Percentiles rank a stretch among this genome's conserved stretches.
phyloP scores from a whole-genome alignment of 208 protist genomes.

The Trypanosoma mega region DNA sequence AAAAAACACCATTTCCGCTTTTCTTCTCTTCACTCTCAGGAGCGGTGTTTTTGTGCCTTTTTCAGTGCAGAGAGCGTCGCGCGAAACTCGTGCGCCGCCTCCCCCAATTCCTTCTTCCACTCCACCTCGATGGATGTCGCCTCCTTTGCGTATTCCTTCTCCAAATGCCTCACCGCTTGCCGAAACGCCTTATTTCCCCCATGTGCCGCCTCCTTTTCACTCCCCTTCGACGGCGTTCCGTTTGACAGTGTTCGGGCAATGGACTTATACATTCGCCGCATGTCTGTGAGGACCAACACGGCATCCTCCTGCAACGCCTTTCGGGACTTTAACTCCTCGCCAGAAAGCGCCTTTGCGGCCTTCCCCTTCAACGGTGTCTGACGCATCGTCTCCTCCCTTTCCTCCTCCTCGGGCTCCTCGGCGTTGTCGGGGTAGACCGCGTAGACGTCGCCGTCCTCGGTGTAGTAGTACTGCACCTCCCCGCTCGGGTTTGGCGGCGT shows the following conservation, averaged over 20 bases:
- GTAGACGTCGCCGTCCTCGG: conserved; percentile 49
- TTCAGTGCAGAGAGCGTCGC: background rate
- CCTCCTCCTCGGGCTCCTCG: background rate
- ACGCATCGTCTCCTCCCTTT: background rate
- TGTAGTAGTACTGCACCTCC: conserved; percentile 52
- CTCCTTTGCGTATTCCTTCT: conserved; percentile 44
- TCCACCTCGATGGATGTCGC: conserved; percentile 29
- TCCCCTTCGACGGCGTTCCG: too few relatives aligned
- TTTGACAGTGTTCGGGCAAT: conserved; percentile 5
- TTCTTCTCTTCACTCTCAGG: background rate
- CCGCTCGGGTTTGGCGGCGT: background rate
- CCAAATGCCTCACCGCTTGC: conserved; percentile 17
- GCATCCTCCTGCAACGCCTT: conserved; percentile 17
- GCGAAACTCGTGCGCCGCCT: conserved; percentile 10
- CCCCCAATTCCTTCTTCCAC: conserved; percentile 29
- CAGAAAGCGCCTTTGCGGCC: background rate
- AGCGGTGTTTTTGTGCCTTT: background rate
- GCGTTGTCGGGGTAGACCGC: conserved; percentile 27
- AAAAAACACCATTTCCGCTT: background rate
- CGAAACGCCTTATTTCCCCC: background rate
- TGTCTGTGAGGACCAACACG: conserved; percentile 21
- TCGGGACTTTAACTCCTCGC: conserved; percentile 24
- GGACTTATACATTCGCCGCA: conserved; percentile 18
- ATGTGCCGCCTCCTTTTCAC: too few relatives aligned
- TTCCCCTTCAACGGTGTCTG: background rate